A percentile compares a stretch with the other conserved stretches of the same genome.
These are phyloP conservation scores for Phoma sp. DNA, from an alignment of 2,329 filamentous ascomycete species.

Conservation along the genomic window DNA sequence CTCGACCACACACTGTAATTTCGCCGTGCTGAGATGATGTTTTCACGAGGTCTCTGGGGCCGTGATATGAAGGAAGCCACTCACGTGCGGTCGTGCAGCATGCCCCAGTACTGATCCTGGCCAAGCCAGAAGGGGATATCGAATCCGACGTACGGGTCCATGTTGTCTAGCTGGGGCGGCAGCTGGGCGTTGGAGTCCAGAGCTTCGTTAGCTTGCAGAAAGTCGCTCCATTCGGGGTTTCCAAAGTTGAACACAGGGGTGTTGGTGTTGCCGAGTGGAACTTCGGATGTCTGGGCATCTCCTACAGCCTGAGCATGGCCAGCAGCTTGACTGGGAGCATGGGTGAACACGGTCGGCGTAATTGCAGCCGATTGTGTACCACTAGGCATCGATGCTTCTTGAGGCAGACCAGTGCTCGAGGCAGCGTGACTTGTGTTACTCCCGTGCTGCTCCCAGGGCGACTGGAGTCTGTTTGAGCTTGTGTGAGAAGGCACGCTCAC, in stretches of 20 bases:
- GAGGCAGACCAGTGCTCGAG: neutral
- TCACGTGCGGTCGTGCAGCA: constrained; percentile 18
- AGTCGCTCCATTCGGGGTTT: constrained; percentile 17
- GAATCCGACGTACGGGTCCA: constrained; percentile 42
- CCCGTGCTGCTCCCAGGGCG: neutral
- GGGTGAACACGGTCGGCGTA: neutral
- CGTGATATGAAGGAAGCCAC: too few relatives aligned
- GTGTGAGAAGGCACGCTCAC: neutral
- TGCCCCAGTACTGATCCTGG: constrained; percentile 40
- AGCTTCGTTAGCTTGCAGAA: constrained; percentile 8
- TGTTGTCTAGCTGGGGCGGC: constrained; percentile 10
- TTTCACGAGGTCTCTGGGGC: too few relatives aligned
- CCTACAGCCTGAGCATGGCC: too few relatives aligned
- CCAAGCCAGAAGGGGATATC: constrained; percentile 47
- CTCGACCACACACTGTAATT: too few relatives aligned
- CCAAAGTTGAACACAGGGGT: constrained; percentile 8
- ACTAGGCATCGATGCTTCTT: neutral
- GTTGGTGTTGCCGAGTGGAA: neutral
- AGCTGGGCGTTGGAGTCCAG: neutral
- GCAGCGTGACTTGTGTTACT: neutral
- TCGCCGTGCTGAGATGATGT: too few relatives aligned
- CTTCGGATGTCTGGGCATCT: neutral
- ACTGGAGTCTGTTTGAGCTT: constrained; percentile 3
- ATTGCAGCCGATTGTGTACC: neutral
- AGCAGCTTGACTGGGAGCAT: neutral